These are phyloP conservation scores for Atractiella rhizophila DNA, from an alignment of 768 basidiomycete species.

Conservation along the genomic window DNA sequence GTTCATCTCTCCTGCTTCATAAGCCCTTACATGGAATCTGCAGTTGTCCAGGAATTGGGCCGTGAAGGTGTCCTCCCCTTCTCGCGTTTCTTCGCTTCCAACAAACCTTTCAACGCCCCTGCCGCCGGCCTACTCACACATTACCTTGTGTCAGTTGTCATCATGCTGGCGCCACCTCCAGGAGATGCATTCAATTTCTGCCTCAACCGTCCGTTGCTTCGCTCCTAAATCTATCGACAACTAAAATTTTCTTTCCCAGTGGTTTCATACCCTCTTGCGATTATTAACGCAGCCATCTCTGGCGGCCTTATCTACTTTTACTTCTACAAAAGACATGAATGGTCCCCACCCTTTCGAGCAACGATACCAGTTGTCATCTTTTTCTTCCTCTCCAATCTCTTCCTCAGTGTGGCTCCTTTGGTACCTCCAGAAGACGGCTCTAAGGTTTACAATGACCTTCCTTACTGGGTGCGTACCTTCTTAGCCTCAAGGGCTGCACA, in stretches of 20 bases:
- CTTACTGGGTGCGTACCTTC: not conserved
- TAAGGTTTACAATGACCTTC: not conserved
- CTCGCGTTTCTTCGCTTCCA: slow-evolving; percentile 15
- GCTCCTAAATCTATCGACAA: not conserved
- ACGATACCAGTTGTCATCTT: slow-evolving; percentile 11
- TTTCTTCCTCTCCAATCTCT: slow-evolving; percentile 17
- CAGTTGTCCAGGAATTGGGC: slow-evolving; percentile 17
- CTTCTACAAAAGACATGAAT: slow-evolving; percentile 9
- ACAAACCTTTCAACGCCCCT: slow-evolving; percentile 18
- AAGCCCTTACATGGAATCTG: no score
- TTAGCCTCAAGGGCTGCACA: not conserved
- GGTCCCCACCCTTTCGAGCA: slow-evolving; percentile 9
- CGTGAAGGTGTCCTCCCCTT: slow-evolving; percentile 17
- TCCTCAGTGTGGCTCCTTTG: slow-evolving; percentile 14
- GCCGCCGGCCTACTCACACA: slow-evolving; percentile 14
- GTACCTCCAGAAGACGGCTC: slow-evolving; percentile 11
- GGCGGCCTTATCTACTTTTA: slow-evolving; percentile 11
- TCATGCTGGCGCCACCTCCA: slow-evolving; percentile 14
- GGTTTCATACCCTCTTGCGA: slow-evolving; percentile 14
- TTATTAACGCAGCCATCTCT: slow-evolving; percentile 15
- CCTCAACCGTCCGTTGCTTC: not conserved
- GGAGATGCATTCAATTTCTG: slow-evolving; percentile 16
- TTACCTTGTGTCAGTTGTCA: slow-evolving; percentile 12
- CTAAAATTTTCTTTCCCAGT: slow-evolving; percentile 5
- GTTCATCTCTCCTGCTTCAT: not conserved